A percentile compares a stretch with the other conserved stretches of the same genome.
Conservation (phyloP, 2,329 filamentous ascomycete genomes). For the Fusarium nurragi region DNA sequence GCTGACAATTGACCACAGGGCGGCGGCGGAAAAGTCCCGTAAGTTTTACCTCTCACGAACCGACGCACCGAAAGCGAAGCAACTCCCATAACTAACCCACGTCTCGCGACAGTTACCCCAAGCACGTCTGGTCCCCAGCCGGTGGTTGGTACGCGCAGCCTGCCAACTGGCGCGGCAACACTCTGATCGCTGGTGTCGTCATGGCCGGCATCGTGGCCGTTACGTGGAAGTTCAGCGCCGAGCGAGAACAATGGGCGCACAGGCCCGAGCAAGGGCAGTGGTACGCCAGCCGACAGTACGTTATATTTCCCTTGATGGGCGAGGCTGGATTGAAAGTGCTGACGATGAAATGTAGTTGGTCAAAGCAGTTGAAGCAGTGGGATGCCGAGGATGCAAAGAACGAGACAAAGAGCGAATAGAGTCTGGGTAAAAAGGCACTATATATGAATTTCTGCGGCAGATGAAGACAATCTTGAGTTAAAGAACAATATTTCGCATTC, state of each 20-base stretch:
- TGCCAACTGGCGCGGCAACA: conserved; percentile 94
- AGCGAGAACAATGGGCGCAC: conserved; percentile 75
- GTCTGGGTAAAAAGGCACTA: conserved; percentile 22
- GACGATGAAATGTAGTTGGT: conserved; percentile 52
- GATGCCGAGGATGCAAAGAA: conserved; percentile 54
- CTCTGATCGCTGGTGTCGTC: conserved; percentile 75
- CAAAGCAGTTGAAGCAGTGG: conserved; percentile 57
- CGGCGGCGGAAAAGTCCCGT: conserved; percentile 76
- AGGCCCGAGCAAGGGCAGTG: conserved; percentile 82
- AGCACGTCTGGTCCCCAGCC: conserved; percentile 98
- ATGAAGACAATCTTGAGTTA: conserved; percentile 24
- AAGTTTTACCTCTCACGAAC: conserved; percentile 49
- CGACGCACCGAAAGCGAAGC: conserved; percentile 20
- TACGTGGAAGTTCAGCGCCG: conserved; percentile 77
- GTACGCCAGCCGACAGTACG: conserved; percentile 86
- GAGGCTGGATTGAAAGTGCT: conserved; percentile 23
- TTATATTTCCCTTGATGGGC: conserved; percentile 35
- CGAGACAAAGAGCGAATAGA: conserved; percentile 43
- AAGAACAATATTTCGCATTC: conserved; percentile 4
- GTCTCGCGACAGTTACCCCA: conserved; percentile 76
- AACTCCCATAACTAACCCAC: conserved; percentile 24
- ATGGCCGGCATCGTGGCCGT: conserved; percentile 74
- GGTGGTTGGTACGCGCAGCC: conserved; percentile 98
- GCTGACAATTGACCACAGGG: conserved; percentile 65
- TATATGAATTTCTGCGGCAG: conserved; percentile 42